These are phyloP conservation scores for Hirschfeldia incana DNA, from an alignment of 345 rosid genomes.

Conservation along the genomic window DNA sequence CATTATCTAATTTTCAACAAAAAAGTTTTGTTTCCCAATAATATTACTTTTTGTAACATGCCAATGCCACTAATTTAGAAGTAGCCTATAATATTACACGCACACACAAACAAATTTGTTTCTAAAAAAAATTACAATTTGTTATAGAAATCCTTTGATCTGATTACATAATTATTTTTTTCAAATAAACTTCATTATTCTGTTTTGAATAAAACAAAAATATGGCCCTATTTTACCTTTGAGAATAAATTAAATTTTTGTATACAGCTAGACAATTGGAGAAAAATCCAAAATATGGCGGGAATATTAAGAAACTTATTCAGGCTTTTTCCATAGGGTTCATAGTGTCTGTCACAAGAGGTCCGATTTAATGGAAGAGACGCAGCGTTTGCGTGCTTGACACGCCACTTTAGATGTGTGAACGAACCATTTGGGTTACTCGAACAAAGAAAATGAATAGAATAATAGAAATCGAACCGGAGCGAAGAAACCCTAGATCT, in stretches of 20 bases:
- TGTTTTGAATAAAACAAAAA: neutral
- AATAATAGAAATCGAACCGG: neutral
- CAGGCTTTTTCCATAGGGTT: slow-evolving; percentile 8
- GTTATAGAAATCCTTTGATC: neutral
- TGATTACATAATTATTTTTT: neutral
- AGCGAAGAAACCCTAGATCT: slow-evolving; percentile 24
- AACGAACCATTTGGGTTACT: neutral
- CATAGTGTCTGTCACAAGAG: neutral
- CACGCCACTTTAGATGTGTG: neutral
- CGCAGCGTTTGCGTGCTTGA: slow-evolving; percentile 12
- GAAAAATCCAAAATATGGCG: slow-evolving; percentile 15
- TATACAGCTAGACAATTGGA: neutral
- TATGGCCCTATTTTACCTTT: neutral
- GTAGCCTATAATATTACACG: neutral
- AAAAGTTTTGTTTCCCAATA: neutral
- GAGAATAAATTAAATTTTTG: neutral
- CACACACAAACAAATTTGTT: neutral
- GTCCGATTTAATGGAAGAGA: slow-evolving; percentile 2
- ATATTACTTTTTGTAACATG: neutral
- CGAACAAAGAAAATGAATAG: neutral
- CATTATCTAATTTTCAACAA: neutral
- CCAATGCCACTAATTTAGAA: neutral
- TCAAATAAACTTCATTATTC: neutral
- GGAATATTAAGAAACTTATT: neutral
- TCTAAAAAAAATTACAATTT: neutral